phyloP scores from a whole-genome alignment of 495 filamentous ascomycete genomes.

The Aspergillus indologenus region DNA sequence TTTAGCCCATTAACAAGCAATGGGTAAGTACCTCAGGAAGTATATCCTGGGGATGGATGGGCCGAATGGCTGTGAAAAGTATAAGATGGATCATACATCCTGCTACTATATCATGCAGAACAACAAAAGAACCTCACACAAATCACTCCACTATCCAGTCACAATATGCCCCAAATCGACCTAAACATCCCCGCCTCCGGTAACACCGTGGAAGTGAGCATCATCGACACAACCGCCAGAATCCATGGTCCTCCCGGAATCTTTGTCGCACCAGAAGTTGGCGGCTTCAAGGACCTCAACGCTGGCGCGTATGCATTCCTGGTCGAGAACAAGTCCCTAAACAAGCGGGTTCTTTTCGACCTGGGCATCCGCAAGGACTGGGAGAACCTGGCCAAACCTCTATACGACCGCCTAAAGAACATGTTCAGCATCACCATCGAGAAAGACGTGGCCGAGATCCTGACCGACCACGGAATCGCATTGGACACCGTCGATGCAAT shows the following conservation, averaged over 20 bases:
- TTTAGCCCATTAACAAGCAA: too few relatives aligned
- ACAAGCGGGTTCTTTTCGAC: not conserved
- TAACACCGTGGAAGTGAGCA: not conserved
- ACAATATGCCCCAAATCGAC: too few relatives aligned
- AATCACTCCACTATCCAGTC: too few relatives aligned
- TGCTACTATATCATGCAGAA: too few relatives aligned
- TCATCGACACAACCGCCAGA: slow-evolving; percentile 1
- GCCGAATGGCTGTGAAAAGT: too few relatives aligned
- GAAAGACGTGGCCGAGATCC: not conserved
- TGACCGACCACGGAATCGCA: not conserved
- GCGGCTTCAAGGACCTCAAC: not conserved
- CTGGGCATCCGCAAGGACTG: slow-evolving; percentile 1
- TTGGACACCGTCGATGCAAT: not conserved
- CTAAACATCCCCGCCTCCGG: not conserved
- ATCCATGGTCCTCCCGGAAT: not conserved
- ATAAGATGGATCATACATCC: too few relatives aligned
- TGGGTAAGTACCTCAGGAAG: too few relatives aligned
- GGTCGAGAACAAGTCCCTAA: not conserved
- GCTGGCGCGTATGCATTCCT: not conserved
- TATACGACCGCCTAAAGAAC: not conserved
- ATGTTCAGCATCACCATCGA: not conserved
- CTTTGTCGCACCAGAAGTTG: not conserved
- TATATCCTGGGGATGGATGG: too few relatives aligned
- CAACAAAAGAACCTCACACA: too few relatives aligned
- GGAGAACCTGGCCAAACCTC: not conserved